phyloP scores from a whole-genome alignment of 768 basidiomycete species.

The Hygrophorus russula region DNA sequence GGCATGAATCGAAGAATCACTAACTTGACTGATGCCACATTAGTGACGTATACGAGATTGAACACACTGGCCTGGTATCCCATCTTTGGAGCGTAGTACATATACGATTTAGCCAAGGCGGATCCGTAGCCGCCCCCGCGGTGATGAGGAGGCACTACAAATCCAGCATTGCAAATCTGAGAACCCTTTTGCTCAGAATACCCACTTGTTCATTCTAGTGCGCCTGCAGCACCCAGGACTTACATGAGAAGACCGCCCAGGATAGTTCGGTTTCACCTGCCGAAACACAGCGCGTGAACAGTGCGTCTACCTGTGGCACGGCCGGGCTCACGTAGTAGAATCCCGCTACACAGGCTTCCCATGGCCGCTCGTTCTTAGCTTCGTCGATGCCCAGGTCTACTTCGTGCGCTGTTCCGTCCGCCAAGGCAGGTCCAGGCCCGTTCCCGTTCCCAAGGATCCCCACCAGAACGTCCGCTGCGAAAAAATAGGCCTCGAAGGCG shows the following conservation, averaged over 20 bases:
- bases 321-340: conserved; percentile 60
- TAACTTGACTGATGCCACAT: conserved; percentile 60
- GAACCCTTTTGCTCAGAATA: not conserved
- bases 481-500: conserved; percentile 67
- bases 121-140: conserved; percentile 60
- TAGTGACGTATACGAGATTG: conserved; percentile 86
- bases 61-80: conserved; percentile 78
- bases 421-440: conserved; percentile 5
- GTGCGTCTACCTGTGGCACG: not conserved
- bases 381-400: conserved; percentile 25
- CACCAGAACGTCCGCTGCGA: conserved; percentile 65
- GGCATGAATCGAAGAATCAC: conserved; percentile 9
- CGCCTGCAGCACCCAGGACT: conserved; percentile 21
- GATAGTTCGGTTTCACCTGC: conserved; percentile 81
- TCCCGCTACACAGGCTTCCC: conserved; percentile 65
- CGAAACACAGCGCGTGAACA: not conserved
- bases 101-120: conserved; percentile 64
- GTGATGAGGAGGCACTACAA: conserved; percentile 57
- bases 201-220: too few relatives aligned
- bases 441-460: conserved; percentile 31
- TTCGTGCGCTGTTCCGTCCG: conserved; percentile 15
- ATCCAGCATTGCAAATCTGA: conserved; percentile 85
- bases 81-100: conserved; percentile 69
- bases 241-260: conserved; percentile 82
- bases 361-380: conserved; percentile 38